Evolutionary conservation across 768 basidiomycete genomes (phyloP), one percentile per base, ranked within the genome.

Genomic region (Leucosporidium yakuticum): DNA sequence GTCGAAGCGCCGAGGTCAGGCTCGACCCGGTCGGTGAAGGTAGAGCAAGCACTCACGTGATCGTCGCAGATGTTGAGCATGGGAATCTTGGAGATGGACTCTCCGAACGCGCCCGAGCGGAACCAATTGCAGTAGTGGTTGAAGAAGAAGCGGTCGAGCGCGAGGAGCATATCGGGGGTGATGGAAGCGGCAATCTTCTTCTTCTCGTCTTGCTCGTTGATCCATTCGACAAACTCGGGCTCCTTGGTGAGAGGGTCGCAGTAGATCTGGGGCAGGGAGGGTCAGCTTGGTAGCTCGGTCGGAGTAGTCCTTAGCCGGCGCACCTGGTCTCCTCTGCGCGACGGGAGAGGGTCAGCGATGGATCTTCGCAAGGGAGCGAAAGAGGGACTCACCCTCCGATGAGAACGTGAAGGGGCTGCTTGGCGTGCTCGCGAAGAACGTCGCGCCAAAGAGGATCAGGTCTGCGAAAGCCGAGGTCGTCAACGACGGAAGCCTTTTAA

Each of bases 151-250:
- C 92, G 83, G 76, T 96, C 92, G 53, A 97, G 86, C 11, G 89
- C 87, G 6, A 81, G 74, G 58, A 80, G 79, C 71, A 97, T 89
- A 73, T 90, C 90, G 1, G 85, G 82, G 0, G 87, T 87, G 14
- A 96, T 77, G 1, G 81, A 82, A 69, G 81, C 85, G 2, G 71
- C 70, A 68, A 84, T 82, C 80, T 89, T 91, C 48, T 81, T 81
- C 23, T 85, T 81, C 1, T 83, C 77, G 71, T 86, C 86, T 63
- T 83, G 77, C 53, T 82, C 81, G 19, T 81, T 81, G 15, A 92
- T 81, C 94, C 96, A 99, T 25, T 85, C 86, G 78, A 90, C 88
- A 79, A 94, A 77, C 77, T 93, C 91, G 12, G 90, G 89, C 76
- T 98, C 95, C 68, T 88, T 84, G 66, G 87, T 88, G 62, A 99